phyloP scores from a whole-genome alignment of 768 basidiomycete species.

The Ephemerocybe angulata region DNA sequence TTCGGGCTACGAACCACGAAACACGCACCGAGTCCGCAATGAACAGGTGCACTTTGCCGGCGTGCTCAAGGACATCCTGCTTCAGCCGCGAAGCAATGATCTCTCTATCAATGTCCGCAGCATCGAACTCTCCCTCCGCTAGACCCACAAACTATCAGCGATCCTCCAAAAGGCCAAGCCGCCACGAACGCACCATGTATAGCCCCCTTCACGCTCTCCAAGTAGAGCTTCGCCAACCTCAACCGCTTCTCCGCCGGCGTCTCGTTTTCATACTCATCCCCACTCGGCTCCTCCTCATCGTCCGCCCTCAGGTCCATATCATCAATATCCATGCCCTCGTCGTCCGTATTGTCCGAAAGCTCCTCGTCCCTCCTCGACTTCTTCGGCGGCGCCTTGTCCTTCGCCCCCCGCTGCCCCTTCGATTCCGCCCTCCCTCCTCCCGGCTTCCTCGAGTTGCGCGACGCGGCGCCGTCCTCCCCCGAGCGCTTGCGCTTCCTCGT shows the following conservation, averaged over 20 bases:
- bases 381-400: too few species aligned
- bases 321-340: conserved; percentile 54
- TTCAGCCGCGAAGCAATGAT: conserved; percentile 87
- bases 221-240: conserved; percentile 84
- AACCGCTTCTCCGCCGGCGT: conserved; percentile 93
- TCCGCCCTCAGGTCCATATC: conserved; percentile 68
- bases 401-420: conserved; percentile 19
- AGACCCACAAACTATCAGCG: not conserved
- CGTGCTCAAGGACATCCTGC: conserved; percentile 87
- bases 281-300: conserved; percentile 55
- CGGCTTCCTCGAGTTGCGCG: too few species aligned
- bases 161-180: not conserved
- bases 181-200: conserved; percentile 44
- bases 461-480: conserved; percentile 8
- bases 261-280: conserved; percentile 83
- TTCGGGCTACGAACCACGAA: not conserved
- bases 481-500: conserved; percentile 60
- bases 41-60: conserved; percentile 82
- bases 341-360: conserved; percentile 60
- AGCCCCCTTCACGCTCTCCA: conserved; percentile 77
- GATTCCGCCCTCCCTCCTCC: too few species aligned
- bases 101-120: conserved; percentile 92
- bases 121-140: conserved; percentile 92
- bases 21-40: conserved; percentile 65
- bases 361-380: conserved; percentile 54